phyloP scores from a whole-genome alignment of 768 basidiomycete genomes.

The Lentinula sp. region DNA sequence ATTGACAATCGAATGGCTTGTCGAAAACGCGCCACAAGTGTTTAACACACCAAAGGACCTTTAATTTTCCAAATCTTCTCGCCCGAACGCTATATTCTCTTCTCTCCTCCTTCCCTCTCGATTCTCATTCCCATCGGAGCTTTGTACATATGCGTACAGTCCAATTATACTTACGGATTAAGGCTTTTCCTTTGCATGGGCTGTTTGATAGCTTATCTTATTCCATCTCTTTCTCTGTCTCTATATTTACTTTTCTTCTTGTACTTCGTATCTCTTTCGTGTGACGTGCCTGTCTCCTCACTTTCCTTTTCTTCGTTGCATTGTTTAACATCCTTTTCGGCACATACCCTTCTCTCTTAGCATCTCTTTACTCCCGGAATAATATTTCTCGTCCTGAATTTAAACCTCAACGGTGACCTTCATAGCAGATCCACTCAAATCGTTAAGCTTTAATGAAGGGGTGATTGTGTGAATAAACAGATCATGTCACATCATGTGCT shows the following conservation, averaged over 20 bases:
- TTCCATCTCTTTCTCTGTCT: background rate
- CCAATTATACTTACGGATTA: background rate
- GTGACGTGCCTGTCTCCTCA: background rate
- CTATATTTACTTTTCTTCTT: background rate
- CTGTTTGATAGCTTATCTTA: constrained; percentile 1
- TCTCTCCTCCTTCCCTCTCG: background rate
- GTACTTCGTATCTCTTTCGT: background rate
- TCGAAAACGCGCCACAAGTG: constrained; percentile 74
- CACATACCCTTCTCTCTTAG: background rate
- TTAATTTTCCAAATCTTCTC: background rate
- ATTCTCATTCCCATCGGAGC: background rate
- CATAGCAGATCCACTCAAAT: no score
- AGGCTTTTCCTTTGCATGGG: background rate
- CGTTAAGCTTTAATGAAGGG: no score
- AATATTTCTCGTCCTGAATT: background rate
- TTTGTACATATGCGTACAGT: background rate
- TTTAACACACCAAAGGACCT: constrained; percentile 21
- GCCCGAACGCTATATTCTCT: background rate
- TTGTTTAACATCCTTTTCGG: background rate
- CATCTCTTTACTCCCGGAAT: background rate
- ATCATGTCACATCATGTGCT: background rate
- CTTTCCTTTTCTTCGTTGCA: background rate
- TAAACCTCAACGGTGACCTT: background rate
- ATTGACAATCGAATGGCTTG: constrained; percentile 87
- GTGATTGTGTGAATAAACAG: no score